Percentiles rank a stretch among this genome's conserved stretches.
Conservation (phyloP, 768 basidiomycete genomes). For the Leccinum uliginosum region DNA sequence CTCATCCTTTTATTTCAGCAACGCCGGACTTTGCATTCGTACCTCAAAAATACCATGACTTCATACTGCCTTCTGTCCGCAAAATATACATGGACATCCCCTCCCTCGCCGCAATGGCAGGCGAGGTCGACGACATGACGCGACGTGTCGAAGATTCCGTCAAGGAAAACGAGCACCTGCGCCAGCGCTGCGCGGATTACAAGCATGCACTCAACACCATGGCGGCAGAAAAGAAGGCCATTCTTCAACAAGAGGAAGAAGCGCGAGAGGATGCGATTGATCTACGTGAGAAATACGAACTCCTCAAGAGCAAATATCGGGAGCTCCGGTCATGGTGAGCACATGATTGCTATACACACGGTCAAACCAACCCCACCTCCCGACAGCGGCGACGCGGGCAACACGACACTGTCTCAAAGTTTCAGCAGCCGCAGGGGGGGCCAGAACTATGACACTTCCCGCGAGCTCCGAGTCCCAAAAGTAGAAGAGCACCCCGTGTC, state of each 20-base stretch:
- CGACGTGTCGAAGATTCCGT: conserved; percentile 36
- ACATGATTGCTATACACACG: too few species aligned
- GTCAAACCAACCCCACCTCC: background rate
- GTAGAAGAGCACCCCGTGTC: conserved; percentile 17
- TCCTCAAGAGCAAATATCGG: conserved; percentile 25
- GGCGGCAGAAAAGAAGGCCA: conserved; percentile 27
- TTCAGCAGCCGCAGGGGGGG: conserved; percentile 6
- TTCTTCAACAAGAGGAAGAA: conserved; percentile 29
- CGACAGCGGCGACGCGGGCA: conserved; percentile 6
- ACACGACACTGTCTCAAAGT: background rate
- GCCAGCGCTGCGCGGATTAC: conserved; percentile 40
- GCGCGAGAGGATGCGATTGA: conserved; percentile 38
- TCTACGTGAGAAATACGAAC: conserved; percentile 32
- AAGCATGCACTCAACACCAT: conserved; percentile 32
- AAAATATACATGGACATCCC: conserved; percentile 47
- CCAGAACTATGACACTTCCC: conserved; percentile 10
- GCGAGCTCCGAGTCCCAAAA: conserved; percentile 19
- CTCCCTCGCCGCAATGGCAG: conserved; percentile 21
- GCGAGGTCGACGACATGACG: conserved; percentile 36
- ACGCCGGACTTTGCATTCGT: conserved; percentile 45
- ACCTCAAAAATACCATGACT: conserved; percentile 55
- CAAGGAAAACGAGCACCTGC: conserved; percentile 40
- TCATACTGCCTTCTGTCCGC: conserved; percentile 55
- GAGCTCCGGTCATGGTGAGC: conserved; percentile 16
- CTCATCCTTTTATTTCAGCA: conserved; percentile 30